phyloP scores from a whole-genome alignment of 2,329 filamentous ascomycete genomes.

The Colletotrichum higginsianum region DNA sequence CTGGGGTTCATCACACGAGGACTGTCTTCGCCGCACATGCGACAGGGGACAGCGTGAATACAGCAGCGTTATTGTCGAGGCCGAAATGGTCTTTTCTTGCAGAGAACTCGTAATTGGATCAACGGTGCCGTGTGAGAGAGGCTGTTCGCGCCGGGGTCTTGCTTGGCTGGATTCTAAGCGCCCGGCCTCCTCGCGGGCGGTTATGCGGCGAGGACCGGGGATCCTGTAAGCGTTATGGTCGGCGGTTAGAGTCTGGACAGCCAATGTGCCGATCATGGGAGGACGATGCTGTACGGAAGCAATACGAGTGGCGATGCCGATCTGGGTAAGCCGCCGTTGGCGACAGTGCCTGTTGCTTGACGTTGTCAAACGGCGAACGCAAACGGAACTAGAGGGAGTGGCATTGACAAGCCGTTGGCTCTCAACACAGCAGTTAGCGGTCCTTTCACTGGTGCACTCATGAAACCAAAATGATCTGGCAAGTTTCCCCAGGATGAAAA shows the following conservation, averaged over 20 bases:
- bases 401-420: neutral
- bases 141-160: neutral
- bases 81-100: neutral
- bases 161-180: neutral
- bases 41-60: neutral
- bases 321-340: neutral
- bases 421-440: no score
- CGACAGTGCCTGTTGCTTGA: neutral
- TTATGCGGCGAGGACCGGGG: neutral
- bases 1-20: neutral
- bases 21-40: neutral
- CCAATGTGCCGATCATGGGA: neutral
- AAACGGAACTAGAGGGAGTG: neutral
- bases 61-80: neutral
- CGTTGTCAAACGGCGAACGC: neutral
- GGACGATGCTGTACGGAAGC: neutral
- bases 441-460: neutral
- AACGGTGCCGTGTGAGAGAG: neutral
- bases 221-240: neutral
- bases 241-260: neutral
- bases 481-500: no score
- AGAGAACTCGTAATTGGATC: no score
- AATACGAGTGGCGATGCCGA: neutral
- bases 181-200: constrained; percentile 1
- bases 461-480: neutral